phyloP scores from a whole-genome alignment of 2,329 filamentous ascomycete species.

The Paecilomyces formosus region DNA sequence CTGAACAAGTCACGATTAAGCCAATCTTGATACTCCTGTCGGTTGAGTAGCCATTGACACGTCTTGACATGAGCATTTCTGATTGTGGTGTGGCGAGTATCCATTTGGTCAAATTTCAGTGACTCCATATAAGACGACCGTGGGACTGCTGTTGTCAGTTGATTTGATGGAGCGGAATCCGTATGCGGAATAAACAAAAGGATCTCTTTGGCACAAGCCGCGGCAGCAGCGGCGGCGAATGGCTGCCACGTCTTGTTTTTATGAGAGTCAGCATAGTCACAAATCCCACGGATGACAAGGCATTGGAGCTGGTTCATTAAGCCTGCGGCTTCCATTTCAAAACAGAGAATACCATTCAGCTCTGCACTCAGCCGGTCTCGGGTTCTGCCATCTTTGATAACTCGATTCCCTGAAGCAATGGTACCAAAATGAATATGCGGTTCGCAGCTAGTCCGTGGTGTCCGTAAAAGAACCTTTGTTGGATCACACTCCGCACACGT shows the following conservation, averaged over 20 bases:
- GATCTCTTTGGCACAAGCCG: slow-evolving; percentile 17
- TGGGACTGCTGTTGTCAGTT: neutral
- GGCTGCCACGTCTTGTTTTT: slow-evolving; percentile 31
- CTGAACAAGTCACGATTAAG: slow-evolving; percentile 10
- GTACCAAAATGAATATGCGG: slow-evolving; percentile 12
- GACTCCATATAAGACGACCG: neutral
- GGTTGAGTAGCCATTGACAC: slow-evolving; percentile 4
- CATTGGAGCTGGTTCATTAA: slow-evolving; percentile 23
- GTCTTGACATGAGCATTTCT: neutral
- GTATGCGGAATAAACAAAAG: neutral
- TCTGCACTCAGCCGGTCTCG: slow-evolving; percentile 8
- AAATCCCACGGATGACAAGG: slow-evolving; percentile 34
- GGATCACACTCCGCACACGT: neutral
- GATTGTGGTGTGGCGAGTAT: slow-evolving; percentile 1
- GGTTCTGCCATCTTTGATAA: slow-evolving; percentile 11
- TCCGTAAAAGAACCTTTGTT: slow-evolving; percentile 2
- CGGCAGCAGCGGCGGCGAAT: slow-evolving; percentile 24
- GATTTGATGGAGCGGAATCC: neutral
- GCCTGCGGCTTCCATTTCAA: slow-evolving; percentile 24
- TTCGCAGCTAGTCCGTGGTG: neutral
- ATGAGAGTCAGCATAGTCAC: slow-evolving; percentile 33
- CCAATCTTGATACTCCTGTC: slow-evolving; percentile 19
- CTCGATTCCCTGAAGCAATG: slow-evolving; percentile 15
- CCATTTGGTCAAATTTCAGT: slow-evolving; percentile 4
- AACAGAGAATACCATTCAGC: slow-evolving; percentile 10